Conservation (phyloP, 176 grass and related monocot genomes). For the Cymbopogon citratus region DNA sequence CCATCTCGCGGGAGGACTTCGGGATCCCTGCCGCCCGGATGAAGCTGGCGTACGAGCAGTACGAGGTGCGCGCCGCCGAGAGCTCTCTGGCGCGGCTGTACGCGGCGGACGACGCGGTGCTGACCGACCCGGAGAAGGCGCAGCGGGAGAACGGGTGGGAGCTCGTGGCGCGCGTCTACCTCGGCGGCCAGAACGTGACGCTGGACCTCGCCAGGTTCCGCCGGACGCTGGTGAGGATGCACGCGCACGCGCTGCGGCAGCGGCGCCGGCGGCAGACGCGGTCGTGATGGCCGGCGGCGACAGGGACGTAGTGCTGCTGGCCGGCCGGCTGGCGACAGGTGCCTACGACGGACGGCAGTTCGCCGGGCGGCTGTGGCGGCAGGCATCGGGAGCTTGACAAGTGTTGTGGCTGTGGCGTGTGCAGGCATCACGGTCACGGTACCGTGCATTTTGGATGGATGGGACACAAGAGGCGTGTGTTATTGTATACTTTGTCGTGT, state of each 20-base stretch:
- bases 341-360: too few relatives aligned
- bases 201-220: constrained; percentile 38
- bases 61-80: constrained; percentile 40
- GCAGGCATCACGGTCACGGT: neutral
- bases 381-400: neutral
- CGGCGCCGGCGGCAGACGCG: neutral
- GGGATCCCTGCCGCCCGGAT: neutral
- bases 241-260: neutral
- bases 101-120: constrained; percentile 19
- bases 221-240: constrained; percentile 7
- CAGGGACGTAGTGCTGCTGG: too few relatives aligned
- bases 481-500: neutral
- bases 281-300: neutral
- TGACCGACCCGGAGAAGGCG: constrained; percentile 30
- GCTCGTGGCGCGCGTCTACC: constrained; percentile 31
- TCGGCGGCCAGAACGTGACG: constrained; percentile 58
- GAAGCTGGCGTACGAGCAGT: constrained; percentile 54
- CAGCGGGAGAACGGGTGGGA: constrained; percentile 26
- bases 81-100: constrained; percentile 50
- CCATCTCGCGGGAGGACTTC: constrained; percentile 37
- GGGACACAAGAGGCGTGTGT: neutral
- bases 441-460: neutral
- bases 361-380: too few relatives aligned
- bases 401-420: neutral
- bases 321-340: too few relatives aligned